A percentile compares a stretch with the other conserved stretches of the same genome.
Conservation (phyloP, 2,329 filamentous ascomycete genomes). For the Aspergillus terreus region DNA sequence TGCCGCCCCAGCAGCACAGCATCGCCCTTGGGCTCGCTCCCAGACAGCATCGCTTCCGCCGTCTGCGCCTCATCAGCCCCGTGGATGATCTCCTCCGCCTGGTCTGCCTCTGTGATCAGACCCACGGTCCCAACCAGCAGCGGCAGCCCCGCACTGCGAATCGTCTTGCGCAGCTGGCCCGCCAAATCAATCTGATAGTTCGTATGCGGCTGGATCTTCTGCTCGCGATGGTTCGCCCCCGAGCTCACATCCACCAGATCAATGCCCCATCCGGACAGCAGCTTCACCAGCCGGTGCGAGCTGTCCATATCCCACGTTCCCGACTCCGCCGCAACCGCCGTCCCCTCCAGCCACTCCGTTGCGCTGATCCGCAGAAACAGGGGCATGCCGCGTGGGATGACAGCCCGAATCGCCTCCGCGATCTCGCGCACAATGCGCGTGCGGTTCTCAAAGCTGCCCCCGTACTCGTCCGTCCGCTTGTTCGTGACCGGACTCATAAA, state of each 20-base stretch:
- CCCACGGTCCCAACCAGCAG: constrained; percentile 53
- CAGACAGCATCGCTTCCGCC: constrained; percentile 23
- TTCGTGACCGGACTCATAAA: constrained; percentile 70
- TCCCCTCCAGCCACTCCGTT: constrained; percentile 66
- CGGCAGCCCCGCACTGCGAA: constrained; percentile 33
- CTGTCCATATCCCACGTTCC: constrained; percentile 40
- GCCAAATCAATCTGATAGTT: constrained; percentile 52
- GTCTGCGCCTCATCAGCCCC: constrained; percentile 26
- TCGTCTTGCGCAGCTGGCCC: constrained; percentile 39
- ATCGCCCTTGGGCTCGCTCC: constrained; percentile 38
- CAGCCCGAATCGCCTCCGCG: constrained; percentile 55
- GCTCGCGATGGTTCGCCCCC: constrained; percentile 43
- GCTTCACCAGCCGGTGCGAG: constrained; percentile 37
- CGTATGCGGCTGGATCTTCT: constrained; percentile 43
- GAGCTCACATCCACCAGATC: constrained; percentile 46
- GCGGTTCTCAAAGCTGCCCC: constrained; percentile 58
- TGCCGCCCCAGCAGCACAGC: constrained; percentile 51
- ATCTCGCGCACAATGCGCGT: constrained; percentile 64
- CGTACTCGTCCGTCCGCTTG: constrained; percentile 56
- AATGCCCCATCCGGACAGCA: constrained; percentile 39
- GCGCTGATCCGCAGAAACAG: constrained; percentile 68
- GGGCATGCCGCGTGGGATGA: constrained; percentile 64
- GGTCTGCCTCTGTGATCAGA: constrained; percentile 51
- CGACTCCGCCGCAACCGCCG: constrained; percentile 15
- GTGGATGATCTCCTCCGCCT: constrained; percentile 47